Evolutionary conservation across 257 asterid genomes (phyloP).

Genomic region (Jasminum sambac): DNA sequence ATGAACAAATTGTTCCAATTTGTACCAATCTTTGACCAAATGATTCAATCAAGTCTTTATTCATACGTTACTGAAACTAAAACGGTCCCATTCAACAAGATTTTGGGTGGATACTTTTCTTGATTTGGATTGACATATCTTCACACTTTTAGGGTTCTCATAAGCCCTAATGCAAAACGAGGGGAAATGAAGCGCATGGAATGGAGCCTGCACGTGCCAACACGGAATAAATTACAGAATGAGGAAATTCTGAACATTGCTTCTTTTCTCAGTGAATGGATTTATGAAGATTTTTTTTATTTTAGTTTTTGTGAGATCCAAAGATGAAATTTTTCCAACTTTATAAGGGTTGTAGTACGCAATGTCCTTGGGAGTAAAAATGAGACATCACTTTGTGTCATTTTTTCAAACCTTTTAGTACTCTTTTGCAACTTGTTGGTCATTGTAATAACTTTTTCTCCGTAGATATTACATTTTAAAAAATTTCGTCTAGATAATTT

Average conservation of each 20-base stretch:
- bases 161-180: conserved; percentile 38
- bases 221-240: conserved; percentile 16
- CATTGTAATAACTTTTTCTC: background rate
- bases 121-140: conserved; percentile 46
- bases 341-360: conserved; percentile 47
- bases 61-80: conserved; percentile 16
- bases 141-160: conserved; percentile 44
- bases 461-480: background rate
- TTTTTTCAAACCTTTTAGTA: background rate
- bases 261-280: conserved; percentile 27
- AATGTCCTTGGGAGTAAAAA: conserved; percentile 46
- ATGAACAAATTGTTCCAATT: too few relatives aligned
- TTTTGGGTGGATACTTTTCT: conserved; percentile 53
- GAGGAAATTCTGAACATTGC: conserved; percentile 33
- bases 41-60: background rate
- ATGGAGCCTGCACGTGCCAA: background rate
- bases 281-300: conserved; percentile 25
- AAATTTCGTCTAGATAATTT: too few relatives aligned
- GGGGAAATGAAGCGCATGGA: conserved; percentile 11
- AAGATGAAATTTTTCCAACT: conserved; percentile 40
- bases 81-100: conserved; percentile 68
- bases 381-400: conserved; percentile 26
- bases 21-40: background rate
- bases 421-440: background rate
- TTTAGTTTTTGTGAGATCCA: conserved; percentile 37